phyloP scores from a whole-genome alignment of 306 rosid genomes.

The Hylodesmum podocarpum region DNA sequence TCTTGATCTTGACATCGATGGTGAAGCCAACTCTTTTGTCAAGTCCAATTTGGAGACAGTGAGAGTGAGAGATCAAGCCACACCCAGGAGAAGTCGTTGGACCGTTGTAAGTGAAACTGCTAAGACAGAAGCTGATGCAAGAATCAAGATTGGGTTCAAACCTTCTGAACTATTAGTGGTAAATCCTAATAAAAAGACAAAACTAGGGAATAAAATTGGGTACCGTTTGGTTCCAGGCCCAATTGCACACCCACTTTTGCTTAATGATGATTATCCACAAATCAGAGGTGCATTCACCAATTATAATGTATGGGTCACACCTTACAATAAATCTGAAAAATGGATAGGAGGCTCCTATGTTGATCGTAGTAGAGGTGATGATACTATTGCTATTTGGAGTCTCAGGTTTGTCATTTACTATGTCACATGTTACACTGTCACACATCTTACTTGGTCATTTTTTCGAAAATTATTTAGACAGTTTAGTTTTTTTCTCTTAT shows the following conservation, averaged over 20 bases:
- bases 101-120: constrained; percentile 9
- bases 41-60: constrained; percentile 34
- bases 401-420: too few relatives aligned
- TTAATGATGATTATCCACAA: constrained; percentile 48
- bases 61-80: not conserved
- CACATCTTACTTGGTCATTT: too few relatives aligned
- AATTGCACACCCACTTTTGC: constrained; percentile 25
- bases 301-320: constrained; percentile 38
- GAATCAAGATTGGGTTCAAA: constrained; percentile 27
- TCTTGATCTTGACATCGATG: constrained; percentile 51
- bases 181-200: constrained; percentile 40
- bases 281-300: constrained; percentile 48
- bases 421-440: too few relatives aligned
- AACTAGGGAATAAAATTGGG: constrained; percentile 25
- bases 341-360: constrained; percentile 39
- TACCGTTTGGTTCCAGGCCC: constrained; percentile 27
- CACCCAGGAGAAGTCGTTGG: constrained; percentile 45
- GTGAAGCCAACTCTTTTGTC: constrained; percentile 42
- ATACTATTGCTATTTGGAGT: constrained; percentile 45
- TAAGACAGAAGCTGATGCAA: constrained; percentile 38
- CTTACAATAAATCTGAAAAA: constrained; percentile 51
- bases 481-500: too few relatives aligned
- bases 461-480: too few relatives aligned
- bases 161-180: constrained; percentile 31
- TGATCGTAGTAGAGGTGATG: constrained; percentile 47